phyloP scores from a whole-genome alignment of 345 rosid genomes.

The Laguncularia racemosa region DNA sequence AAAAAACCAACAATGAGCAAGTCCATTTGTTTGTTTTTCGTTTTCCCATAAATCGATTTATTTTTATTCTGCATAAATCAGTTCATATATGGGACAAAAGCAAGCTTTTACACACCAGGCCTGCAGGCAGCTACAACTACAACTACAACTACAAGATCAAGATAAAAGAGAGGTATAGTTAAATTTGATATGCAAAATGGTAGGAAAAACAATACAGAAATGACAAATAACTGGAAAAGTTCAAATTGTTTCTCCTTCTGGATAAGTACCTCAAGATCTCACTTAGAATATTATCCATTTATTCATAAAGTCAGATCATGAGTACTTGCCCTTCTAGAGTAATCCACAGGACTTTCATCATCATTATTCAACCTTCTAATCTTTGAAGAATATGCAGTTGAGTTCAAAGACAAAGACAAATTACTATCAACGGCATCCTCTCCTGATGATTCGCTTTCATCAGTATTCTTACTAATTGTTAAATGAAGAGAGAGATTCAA shows the following conservation, averaged over 20 bases:
- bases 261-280: constrained; percentile 92
- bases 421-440: constrained; percentile 30
- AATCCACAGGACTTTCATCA: constrained; percentile 14
- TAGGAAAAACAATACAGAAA: too few relatives aligned
- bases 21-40: too few relatives aligned
- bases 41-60: too few relatives aligned
- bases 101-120: too few relatives aligned
- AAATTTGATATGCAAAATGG: too few relatives aligned
- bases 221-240: neutral
- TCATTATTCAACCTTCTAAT: constrained; percentile 32
- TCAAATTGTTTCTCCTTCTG: constrained; percentile 5
- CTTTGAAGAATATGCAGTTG: constrained; percentile 29
- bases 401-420: constrained; percentile 47
- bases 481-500: constrained; percentile 47
- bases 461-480: constrained; percentile 12
- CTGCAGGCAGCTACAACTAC: too few relatives aligned
- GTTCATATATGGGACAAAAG: too few relatives aligned
- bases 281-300: constrained; percentile 58
- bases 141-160: too few relatives aligned
- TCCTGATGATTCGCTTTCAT: constrained; percentile 9
- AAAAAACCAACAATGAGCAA: too few relatives aligned
- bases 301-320: constrained; percentile 97
- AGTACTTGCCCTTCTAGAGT: constrained; percentile 62
- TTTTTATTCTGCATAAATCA: too few relatives aligned
- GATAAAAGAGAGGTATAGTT: too few relatives aligned